These are phyloP conservation scores for Colletotrichum navitas DNA, from an alignment of 2,329 filamentous ascomycete genomes.

Conservation along the genomic window DNA sequence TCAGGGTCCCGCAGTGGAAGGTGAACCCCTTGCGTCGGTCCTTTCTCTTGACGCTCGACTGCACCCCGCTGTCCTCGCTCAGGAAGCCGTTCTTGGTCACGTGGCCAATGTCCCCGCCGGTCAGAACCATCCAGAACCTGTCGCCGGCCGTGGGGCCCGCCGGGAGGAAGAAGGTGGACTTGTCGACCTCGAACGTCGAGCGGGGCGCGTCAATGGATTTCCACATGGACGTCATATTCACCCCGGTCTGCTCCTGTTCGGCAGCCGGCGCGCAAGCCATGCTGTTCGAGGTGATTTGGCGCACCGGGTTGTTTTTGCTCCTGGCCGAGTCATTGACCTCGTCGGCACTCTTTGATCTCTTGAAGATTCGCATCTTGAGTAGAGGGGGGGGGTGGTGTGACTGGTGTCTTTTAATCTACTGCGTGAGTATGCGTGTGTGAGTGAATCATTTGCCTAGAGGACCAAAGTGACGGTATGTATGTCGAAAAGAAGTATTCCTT, in stretches of 20 bases:
- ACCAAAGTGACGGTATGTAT: neutral
- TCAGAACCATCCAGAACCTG: constrained; percentile 14
- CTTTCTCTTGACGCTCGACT: constrained; percentile 3
- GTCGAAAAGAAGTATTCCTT: neutral
- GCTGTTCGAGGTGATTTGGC: neutral
- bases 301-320: neutral
- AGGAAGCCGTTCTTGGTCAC: constrained; percentile 1
- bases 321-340: neutral
- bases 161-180: constrained; percentile 24
- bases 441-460: neutral
- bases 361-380: constrained; percentile 2
- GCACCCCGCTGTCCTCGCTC: neutral
- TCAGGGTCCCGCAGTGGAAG: neutral
- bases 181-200: constrained; percentile 17
- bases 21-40: neutral
- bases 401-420: neutral
- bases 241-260: neutral
- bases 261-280: neutral
- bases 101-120: neutral
- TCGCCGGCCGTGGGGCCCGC: constrained; percentile 16
- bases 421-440: neutral
- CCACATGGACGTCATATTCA: neutral
- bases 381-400: neutral
- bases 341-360: neutral
- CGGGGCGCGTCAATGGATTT: constrained; percentile 19